Evolutionary conservation across 2,329 filamentous ascomycete species (phyloP), one percentile per base, ranked within the genome.

Genomic region (Clonostachys rhizophaga): DNA sequence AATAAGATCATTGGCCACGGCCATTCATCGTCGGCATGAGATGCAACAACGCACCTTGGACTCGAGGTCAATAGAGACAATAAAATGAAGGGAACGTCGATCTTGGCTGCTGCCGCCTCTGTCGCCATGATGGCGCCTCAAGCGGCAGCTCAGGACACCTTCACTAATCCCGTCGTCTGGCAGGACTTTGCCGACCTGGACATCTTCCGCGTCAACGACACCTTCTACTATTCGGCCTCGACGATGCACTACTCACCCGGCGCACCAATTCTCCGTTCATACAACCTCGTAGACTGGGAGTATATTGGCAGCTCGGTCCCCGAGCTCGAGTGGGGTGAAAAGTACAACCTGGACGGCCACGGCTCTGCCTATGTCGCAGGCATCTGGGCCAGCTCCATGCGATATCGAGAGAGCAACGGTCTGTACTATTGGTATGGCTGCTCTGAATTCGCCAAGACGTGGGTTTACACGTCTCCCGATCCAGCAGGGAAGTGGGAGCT

Each of bases 171-270:
- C 1, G 63, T 79, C 16, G 55, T 81, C 2, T 81, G 72, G 68
- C 65, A 78, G 51, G 78, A 81, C 54, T 66, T 79, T 18, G 70
- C 78, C 0, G 78, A 82, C 51, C 63, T 75, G 12, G 78, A 82
- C 51, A 65, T 82, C 37, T 69, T 75, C 9, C 68, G 77, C 1
- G 66, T 68, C 7, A 67, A 76, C 51, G 67, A 69, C 4, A 76
- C 58, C 34, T 82, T 70, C 58, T 82, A 80, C 59, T 76, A 74
- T 56, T 75, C 71, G 0, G 74, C 77, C 1, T 81, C 77, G 1
- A 77, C 70, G 2, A 76, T 82, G 55, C 72, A 75, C 40, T 81
- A 75, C 57, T 79, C 74, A 3, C 71, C 79, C 1, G 79, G 76
- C 4, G 78, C 78, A 0, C 78, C 79, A 0, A 66, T 83, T 2